Percentiles rank a stretch among this genome's conserved stretches.
phyloP scores from a whole-genome alignment of 257 asterid species.

The Ophiorrhiza pumila region DNA sequence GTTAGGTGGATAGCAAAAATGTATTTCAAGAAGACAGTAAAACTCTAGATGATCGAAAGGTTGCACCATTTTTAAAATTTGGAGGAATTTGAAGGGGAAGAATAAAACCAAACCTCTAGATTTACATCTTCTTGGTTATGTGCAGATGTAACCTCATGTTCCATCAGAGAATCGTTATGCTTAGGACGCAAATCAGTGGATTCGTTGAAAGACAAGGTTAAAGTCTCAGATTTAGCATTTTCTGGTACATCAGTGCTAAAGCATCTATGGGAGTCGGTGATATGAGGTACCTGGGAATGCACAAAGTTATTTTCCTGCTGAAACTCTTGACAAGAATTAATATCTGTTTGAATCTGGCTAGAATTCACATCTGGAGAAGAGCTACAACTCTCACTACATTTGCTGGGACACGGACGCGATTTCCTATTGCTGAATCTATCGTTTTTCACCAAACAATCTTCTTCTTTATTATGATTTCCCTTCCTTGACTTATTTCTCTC shows the following conservation, averaged over 20 bases:
- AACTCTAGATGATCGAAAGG: not conserved
- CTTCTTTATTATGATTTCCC: conserved; percentile 37
- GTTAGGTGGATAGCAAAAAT: no score
- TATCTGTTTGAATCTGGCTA: conserved; percentile 27
- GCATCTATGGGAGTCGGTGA: not conserved
- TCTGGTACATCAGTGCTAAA: conserved; percentile 32
- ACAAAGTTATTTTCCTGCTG: conserved; percentile 28
- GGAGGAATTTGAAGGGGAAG: not conserved
- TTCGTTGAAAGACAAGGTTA: conserved; percentile 29
- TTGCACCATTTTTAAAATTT: not conserved
- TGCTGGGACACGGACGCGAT: conserved; percentile 31
- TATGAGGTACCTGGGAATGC: conserved; percentile 28
- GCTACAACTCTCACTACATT: conserved; percentile 27
- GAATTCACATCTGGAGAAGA: conserved; percentile 40
- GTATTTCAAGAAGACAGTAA: not conserved
- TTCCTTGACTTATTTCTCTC: conserved; percentile 42
- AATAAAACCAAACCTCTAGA: conserved; percentile 10
- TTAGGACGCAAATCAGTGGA: conserved; percentile 27
- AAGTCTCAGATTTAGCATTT: conserved; percentile 36
- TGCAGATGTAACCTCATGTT: conserved; percentile 25
- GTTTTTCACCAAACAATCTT: conserved; percentile 31
- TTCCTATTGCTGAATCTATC: conserved; percentile 40
- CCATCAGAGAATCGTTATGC: conserved; percentile 25
- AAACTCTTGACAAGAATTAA: conserved; percentile 3
- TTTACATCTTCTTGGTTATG: conserved; percentile 24